A percentile compares a stretch with the other conserved stretches of the same genome.
These are phyloP conservation scores for Candida boleticola DNA, from an alignment of 805 yeast species.

Conservation along the genomic window DNA sequence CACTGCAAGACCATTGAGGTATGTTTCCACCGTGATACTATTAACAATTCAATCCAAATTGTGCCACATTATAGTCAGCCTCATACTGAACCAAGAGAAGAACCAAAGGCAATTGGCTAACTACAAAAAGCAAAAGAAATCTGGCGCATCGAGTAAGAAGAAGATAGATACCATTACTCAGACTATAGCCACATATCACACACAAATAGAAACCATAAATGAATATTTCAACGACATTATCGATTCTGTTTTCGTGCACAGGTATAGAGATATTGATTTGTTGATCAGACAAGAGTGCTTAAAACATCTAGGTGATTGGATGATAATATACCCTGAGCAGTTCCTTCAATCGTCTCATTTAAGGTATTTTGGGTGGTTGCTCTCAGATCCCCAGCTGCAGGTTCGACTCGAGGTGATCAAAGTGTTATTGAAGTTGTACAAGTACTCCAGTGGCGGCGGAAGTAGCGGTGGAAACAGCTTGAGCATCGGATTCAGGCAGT, in stretches of 20 bases:
- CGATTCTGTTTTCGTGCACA: conserved; percentile 63
- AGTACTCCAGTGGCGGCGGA: conserved; percentile 7
- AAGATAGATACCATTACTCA: conserved; percentile 47
- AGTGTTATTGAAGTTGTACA: conserved; percentile 50
- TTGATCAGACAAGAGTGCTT: conserved; percentile 70
- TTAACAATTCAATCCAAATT: conserved; percentile 60
- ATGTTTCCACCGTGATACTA: conserved; percentile 58
- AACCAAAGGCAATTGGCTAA: conserved; percentile 42
- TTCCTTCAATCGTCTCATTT: conserved; percentile 70
- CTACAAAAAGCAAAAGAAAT: conserved; percentile 17
- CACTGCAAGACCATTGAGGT: conserved; percentile 67
- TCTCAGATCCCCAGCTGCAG: conserved; percentile 62
- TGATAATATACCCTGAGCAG: conserved; percentile 63
- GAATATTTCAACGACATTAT: conserved; percentile 64
- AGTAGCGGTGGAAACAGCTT: not conserved
- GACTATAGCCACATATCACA: conserved; percentile 31
- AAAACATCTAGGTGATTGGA: conserved; percentile 64
- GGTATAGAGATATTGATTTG: conserved; percentile 80
- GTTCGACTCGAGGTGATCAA: conserved; percentile 68
- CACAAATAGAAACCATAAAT: conserved; percentile 51
- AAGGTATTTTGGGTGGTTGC: conserved; percentile 79
- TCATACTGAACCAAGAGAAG: conserved; percentile 38
- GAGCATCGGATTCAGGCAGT: conserved; percentile 69
- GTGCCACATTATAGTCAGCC: conserved; percentile 46
- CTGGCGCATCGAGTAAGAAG: conserved; percentile 27